phyloP scores from a whole-genome alignment of 768 basidiomycete genomes.

The Boletus pseudopeckii region DNA sequence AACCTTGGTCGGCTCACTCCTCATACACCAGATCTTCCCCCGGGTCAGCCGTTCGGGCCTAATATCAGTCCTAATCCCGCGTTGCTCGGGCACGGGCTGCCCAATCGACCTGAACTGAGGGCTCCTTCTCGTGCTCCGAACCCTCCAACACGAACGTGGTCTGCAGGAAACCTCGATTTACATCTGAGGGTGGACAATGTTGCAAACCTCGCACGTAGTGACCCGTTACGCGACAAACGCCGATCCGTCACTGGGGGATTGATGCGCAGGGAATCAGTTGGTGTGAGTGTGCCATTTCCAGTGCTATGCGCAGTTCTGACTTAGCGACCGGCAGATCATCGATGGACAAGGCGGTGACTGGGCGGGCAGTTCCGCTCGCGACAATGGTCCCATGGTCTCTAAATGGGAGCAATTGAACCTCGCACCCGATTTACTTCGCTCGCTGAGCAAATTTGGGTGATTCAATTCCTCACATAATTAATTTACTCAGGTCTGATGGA shows the following conservation, averaged over 20 bases:
- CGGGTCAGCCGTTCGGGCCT: constrained; percentile 38
- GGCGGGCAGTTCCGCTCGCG: constrained; percentile 54
- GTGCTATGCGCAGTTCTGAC: constrained; percentile 12
- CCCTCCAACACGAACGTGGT: constrained; percentile 80
- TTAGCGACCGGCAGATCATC: constrained; percentile 40
- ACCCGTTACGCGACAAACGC: constrained; percentile 60
- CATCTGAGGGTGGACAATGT: constrained; percentile 53
- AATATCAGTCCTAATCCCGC: constrained; percentile 36
- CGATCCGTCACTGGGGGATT: constrained; percentile 63
- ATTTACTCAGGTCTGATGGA: constrained; percentile 14
- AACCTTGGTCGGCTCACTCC: constrained; percentile 32
- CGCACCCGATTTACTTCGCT: constrained; percentile 82
- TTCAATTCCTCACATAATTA: constrained; percentile 25
- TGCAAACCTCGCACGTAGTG: constrained; percentile 35
- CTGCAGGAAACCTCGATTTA: constrained; percentile 74
- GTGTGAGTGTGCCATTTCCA: constrained; percentile 44
- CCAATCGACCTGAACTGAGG: constrained; percentile 64
- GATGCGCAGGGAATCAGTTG: constrained; percentile 70
- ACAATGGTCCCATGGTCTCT: constrained; percentile 76
- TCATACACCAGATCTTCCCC: constrained; percentile 44
- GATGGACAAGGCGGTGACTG: constrained; percentile 57
- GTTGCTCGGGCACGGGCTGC: constrained; percentile 56
- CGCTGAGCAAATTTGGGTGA: constrained; percentile 91
- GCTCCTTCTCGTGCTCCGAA: constrained; percentile 59
- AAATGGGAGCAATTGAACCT: constrained; percentile 96